Evolutionary conservation across 2,329 filamentous ascomycete genomes (phyloP).

Genomic region (Gliomastix tumulicola): DNA sequence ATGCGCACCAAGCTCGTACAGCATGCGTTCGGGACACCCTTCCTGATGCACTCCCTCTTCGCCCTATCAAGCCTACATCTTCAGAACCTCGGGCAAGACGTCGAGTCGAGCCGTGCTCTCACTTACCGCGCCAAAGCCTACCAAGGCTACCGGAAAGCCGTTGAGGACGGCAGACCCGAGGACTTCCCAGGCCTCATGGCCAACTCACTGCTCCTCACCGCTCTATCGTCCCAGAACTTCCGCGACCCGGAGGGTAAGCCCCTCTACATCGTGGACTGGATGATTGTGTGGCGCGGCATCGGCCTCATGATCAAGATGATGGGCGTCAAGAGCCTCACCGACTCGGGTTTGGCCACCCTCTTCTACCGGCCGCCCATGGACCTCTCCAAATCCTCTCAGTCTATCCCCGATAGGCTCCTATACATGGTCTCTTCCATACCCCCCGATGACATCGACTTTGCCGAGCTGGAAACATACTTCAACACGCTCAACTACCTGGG

Average conservation of each 20-base stretch:
- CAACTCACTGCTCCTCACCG: constrained; percentile 43
- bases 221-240: constrained; percentile 42
- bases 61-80: constrained; percentile 44
- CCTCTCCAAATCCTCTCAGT: constrained; percentile 27
- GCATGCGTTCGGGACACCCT: constrained; percentile 42
- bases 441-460: constrained; percentile 31
- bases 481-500: constrained; percentile 41
- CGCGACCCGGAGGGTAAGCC: constrained; percentile 34
- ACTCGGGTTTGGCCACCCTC: constrained; percentile 36
- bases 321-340: constrained; percentile 14
- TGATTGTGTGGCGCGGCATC: constrained; percentile 47
- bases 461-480: constrained; percentile 32
- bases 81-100: constrained; percentile 27
- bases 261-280: constrained; percentile 49
- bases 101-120: constrained; percentile 29
- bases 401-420: constrained; percentile 40
- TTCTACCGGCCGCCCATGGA: constrained; percentile 43
- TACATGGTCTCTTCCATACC: constrained; percentile 40
- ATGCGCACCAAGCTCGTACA: constrained; percentile 39
- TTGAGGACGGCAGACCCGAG: constrained; percentile 34
- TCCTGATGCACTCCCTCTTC: constrained; percentile 49
- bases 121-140: constrained; percentile 42
- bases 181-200: constrained; percentile 43
- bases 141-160: constrained; percentile 42
- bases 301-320: constrained; percentile 35